Percentiles rank a stretch among this genome's conserved stretches.
phyloP scores from a whole-genome alignment of 352 stramenopile genomes.

The Globisporangium spinosum region DNA sequence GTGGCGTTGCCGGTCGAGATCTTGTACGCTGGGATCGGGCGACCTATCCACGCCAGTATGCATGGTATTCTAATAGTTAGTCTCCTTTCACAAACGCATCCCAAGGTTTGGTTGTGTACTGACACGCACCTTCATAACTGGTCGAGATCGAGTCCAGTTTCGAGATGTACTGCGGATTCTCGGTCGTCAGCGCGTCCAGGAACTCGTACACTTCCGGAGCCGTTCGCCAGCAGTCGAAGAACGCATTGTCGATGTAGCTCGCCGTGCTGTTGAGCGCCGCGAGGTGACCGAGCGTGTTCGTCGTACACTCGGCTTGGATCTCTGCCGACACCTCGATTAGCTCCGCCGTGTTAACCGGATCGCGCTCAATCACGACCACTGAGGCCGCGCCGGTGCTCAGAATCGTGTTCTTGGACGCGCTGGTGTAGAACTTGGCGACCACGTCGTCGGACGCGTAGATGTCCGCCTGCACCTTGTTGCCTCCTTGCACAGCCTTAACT shows the following conservation, averaged over 20 bases:
- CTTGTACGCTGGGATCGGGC: slow-evolving; percentile 27
- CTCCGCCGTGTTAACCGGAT: slow-evolving; percentile 1
- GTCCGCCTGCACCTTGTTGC: slow-evolving; percentile 5
- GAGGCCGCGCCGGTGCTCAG: neutral
- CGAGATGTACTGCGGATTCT: slow-evolving; percentile 15
- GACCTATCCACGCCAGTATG: neutral
- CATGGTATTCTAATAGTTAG: neutral
- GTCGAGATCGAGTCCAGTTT: slow-evolving; percentile 16
- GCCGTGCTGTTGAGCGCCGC: neutral
- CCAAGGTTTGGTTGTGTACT: neutral
- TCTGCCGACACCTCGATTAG: slow-evolving; percentile 4
- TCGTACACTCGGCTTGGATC: slow-evolving; percentile 4
- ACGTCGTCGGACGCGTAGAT: slow-evolving; percentile 12
- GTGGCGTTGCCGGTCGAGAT: slow-evolving; percentile 14
- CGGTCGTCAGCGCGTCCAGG: slow-evolving; percentile 18
- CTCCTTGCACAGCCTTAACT: neutral
- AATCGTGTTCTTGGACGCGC: neutral
- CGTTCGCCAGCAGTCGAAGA: slow-evolving; percentile 32
- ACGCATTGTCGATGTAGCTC: slow-evolving; percentile 20
- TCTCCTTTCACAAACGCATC: neutral
- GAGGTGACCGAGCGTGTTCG: slow-evolving; percentile 4
- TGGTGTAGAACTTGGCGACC: slow-evolving; percentile 12
- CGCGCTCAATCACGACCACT: neutral
- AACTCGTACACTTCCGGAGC: slow-evolving; percentile 26
- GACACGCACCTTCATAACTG: slow-evolving; percentile 10